A percentile compares a stretch with the other conserved stretches of the same genome.
phyloP scores from a whole-genome alignment of 352 stramenopile species.

The Globisporangium heterothallicum region DNA sequence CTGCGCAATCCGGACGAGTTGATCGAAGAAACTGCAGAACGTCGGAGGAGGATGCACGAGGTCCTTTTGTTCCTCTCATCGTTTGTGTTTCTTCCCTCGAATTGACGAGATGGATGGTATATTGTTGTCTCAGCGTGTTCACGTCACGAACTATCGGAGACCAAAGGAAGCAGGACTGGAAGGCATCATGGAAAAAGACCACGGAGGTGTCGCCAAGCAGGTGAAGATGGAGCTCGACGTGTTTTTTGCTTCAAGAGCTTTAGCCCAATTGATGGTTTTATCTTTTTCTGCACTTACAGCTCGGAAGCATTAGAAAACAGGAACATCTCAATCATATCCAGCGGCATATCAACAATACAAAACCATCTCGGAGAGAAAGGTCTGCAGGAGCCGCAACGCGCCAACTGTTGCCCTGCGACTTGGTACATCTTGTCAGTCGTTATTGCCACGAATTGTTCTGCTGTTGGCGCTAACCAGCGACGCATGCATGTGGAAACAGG shows the following conservation, averaged over 20 bases:
- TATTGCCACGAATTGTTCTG: background rate
- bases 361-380: background rate
- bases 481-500: constrained; percentile 1
- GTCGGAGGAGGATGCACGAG: constrained; percentile 21
- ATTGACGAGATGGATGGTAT: background rate
- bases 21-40: constrained; percentile 25
- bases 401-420: constrained; percentile 6
- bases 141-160: constrained; percentile 5
- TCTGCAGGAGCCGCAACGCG: background rate
- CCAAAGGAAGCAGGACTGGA: constrained; percentile 6
- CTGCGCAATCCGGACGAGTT: constrained; percentile 21
- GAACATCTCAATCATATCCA: constrained; percentile 7
- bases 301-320: background rate
- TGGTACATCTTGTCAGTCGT: background rate
- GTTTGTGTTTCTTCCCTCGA: background rate
- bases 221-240: no score
- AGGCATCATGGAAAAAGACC: background rate
- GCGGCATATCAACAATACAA: constrained; percentile 2
- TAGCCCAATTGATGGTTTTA: no score
- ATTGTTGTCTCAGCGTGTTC: background rate
- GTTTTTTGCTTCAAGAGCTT: no score
- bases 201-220: background rate
- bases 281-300: background rate
- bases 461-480: background rate
- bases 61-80: constrained; percentile 9